Evolutionary conservation across 2,329 filamentous ascomycete species (phyloP).

Genomic region (Fusarium domesticum): DNA sequence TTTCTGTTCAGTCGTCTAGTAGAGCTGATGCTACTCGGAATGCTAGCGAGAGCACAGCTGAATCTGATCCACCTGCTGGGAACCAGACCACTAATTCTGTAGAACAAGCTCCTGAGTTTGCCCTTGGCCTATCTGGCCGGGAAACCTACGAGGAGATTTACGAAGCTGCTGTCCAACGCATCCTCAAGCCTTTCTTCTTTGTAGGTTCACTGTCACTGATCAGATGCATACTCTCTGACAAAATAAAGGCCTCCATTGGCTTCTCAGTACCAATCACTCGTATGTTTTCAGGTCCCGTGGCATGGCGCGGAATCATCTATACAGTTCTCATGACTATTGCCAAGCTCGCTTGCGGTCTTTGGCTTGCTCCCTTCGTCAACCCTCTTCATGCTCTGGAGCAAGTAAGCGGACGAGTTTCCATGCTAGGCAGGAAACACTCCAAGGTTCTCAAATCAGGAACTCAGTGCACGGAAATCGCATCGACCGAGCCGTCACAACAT

Average conservation of each 20-base stretch:
- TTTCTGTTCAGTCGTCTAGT: background rate
- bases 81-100: background rate
- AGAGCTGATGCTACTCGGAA: background rate
- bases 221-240: background rate
- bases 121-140: background rate
- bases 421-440: background rate
- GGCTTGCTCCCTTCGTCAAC: conserved; percentile 43
- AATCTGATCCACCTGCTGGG: background rate
- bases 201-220: conserved; percentile 37
- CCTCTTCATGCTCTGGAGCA: conserved; percentile 1
- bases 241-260: conserved; percentile 56
- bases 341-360: conserved; percentile 59
- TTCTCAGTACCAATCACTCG: conserved; percentile 73
- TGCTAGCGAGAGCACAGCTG: background rate
- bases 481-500: background rate
- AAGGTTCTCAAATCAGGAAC: conserved; percentile 7
- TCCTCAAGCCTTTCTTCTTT: conserved; percentile 73
- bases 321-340: conserved; percentile 64
- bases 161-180: conserved; percentile 37
- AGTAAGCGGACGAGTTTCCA: background rate
- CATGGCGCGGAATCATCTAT: conserved; percentile 75
- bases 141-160: conserved; percentile 32
- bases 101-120: background rate
- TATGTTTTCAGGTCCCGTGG: conserved; percentile 60
- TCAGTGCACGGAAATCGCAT: conserved; percentile 9